Evolutionary conservation across 495 filamentous ascomycete genomes (phyloP).

Genomic region (Penicillium paxilli): DNA sequence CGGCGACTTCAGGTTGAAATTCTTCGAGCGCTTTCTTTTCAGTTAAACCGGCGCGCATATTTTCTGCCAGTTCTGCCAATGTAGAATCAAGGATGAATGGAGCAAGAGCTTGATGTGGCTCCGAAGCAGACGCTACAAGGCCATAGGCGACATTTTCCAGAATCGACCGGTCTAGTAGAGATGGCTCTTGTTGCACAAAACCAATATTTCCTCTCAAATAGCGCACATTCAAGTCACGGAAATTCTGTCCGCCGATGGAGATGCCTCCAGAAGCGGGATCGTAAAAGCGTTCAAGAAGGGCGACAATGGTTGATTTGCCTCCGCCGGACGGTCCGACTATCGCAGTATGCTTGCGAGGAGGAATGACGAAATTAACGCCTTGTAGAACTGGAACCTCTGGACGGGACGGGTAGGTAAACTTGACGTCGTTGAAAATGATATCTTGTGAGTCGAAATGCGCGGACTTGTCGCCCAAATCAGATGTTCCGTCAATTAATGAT

Average conservation of each 20-base stretch:
- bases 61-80: slow-evolving; percentile 27
- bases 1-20: slow-evolving; percentile 21
- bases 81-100: slow-evolving; percentile 28
- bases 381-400: slow-evolving; percentile 53
- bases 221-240: slow-evolving; percentile 55
- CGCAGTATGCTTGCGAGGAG: slow-evolving; percentile 59
- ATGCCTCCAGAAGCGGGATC: slow-evolving; percentile 43
- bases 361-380: slow-evolving; percentile 50
- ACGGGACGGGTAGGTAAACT: slow-evolving; percentile 62
- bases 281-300: slow-evolving; percentile 55
- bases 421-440: slow-evolving; percentile 52
- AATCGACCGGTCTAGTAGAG: slow-evolving; percentile 62
- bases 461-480: slow-evolving; percentile 32
- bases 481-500: slow-evolving; percentile 51
- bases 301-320: slow-evolving; percentile 67
- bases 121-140: slow-evolving; percentile 51
- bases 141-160: slow-evolving; percentile 68
- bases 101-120: slow-evolving; percentile 35
- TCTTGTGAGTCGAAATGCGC: slow-evolving; percentile 28
- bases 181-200: slow-evolving; percentile 67
- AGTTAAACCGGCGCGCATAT: slow-evolving; percentile 25
- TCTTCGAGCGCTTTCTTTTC: slow-evolving; percentile 21
- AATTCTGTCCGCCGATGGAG: slow-evolving; percentile 48
- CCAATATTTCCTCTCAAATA: slow-evolving; percentile 58
- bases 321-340: slow-evolving; percentile 70